Conservation (phyloP, 345 rosid species). For the Chamaenerion angustifolium region DNA sequence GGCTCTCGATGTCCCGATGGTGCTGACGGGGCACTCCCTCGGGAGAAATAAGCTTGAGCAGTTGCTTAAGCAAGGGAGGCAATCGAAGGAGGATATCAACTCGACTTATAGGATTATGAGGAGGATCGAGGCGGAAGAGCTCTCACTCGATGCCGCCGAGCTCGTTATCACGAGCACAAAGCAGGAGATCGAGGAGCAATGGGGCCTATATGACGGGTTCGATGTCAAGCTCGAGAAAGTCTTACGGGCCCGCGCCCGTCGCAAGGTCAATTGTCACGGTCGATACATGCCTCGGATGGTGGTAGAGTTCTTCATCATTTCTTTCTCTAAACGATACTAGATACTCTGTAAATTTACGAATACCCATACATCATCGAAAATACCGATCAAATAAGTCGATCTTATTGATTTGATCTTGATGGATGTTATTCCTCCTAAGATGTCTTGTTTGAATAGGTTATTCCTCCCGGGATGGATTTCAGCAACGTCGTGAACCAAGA, state of each 20-base stretch:
- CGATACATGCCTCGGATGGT: constrained; percentile 95
- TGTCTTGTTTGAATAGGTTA: constrained; percentile 40
- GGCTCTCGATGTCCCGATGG: constrained; percentile 96
- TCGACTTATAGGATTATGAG: constrained; percentile 86
- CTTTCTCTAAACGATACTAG: constrained; percentile 2
- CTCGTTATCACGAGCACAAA: constrained; percentile 93
- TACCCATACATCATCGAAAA: too few relatives aligned
- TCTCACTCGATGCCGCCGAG: constrained; percentile 90
- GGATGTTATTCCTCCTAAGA: too few relatives aligned
- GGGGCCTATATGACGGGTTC: constrained; percentile 98
- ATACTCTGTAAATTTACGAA: too few relatives aligned
- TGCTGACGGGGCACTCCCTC: constrained; percentile 88
- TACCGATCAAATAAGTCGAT: too few relatives aligned
- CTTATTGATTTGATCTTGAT: too few relatives aligned
- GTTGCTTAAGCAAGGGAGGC: constrained; percentile 89
- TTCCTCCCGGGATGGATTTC: constrained; percentile 99
- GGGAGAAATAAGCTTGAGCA: constrained; percentile 96
- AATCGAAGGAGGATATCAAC: constrained; percentile 80
- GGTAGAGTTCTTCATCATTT: constrained; percentile 23
- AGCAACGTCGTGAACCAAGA: constrained; percentile 86
- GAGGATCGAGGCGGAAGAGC: constrained; percentile 92
- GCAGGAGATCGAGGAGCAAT: constrained; percentile 94
- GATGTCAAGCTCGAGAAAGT: constrained; percentile 95
- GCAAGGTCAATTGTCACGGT: constrained; percentile 88
- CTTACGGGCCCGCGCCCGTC: constrained; percentile 83